These are phyloP conservation scores for Tulasnella sp. DNA, from an alignment of 768 basidiomycete species.

Conservation along the genomic window DNA sequence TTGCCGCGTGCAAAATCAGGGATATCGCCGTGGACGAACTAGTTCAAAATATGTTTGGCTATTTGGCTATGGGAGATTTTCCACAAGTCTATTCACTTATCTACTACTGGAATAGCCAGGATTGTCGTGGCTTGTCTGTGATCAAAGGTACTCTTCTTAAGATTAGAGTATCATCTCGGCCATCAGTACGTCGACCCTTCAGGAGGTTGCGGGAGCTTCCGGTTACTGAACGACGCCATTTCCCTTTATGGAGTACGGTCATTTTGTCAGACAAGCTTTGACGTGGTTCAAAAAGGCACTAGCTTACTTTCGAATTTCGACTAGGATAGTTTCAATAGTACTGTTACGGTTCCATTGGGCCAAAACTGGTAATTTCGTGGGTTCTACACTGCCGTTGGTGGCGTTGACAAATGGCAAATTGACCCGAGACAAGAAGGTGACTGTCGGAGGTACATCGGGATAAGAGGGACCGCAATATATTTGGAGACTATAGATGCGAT, in stretches of 20 bases:
- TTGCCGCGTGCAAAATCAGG: no score
- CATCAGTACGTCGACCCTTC: conserved; percentile 46
- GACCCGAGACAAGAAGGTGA: conserved; percentile 79
- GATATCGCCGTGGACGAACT: no score
- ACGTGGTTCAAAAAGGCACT: not conserved
- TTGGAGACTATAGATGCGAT: conserved; percentile 92
- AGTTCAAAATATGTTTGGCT: no score
- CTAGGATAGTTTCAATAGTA: conserved; percentile 78
- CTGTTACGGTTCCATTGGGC: conserved; percentile 57
- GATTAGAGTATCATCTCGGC: not conserved
- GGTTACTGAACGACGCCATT: conserved; percentile 84
- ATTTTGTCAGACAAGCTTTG: not conserved
- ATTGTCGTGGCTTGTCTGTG: no score
- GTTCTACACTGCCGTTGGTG: conserved; percentile 65
- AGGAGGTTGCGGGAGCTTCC: conserved; percentile 88
- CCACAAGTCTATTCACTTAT: no score
- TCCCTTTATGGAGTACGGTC: no score
- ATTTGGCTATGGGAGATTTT: no score
- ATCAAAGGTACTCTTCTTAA: no score
- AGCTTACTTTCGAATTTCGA: conserved; percentile 81
- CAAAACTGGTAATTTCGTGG: conserved; percentile 55
- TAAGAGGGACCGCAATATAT: conserved; percentile 69
- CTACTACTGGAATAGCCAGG: no score
- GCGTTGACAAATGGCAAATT: conserved; percentile 86
- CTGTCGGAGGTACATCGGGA: conserved; percentile 62